A percentile compares a stretch with the other conserved stretches of the same genome.
These are phyloP conservation scores for Fusarium neocosmosporiellum DNA, from an alignment of 2,329 filamentous ascomycete genomes.

Conservation along the genomic window DNA sequence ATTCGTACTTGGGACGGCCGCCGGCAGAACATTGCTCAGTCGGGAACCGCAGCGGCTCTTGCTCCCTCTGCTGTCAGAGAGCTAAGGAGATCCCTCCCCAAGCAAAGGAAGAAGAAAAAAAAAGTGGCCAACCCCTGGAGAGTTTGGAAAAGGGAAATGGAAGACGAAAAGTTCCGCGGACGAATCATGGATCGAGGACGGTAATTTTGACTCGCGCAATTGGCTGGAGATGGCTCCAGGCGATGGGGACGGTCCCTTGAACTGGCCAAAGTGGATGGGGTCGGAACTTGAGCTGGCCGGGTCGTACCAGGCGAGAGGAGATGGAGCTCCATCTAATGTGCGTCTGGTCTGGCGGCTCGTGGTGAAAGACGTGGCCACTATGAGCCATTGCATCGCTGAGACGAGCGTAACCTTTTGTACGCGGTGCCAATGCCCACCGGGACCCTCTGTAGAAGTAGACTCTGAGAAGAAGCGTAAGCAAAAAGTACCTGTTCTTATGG, in stretches of 20 bases:
- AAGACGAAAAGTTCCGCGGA: neutral
- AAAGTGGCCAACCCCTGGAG: neutral
- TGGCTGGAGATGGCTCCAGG: slow-evolving; percentile 30
- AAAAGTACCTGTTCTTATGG: neutral
- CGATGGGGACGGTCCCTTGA: neutral
- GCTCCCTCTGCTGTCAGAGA: neutral
- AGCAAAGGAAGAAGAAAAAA: slow-evolving; percentile 12
- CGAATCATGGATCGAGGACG: slow-evolving; percentile 42
- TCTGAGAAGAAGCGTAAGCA: neutral
- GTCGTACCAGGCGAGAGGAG: slow-evolving; percentile 36
- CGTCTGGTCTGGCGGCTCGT: neutral
- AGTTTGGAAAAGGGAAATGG: slow-evolving; percentile 3
- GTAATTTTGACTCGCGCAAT: slow-evolving; percentile 46
- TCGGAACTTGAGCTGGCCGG: slow-evolving; percentile 42
- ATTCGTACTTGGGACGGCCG: slow-evolving; percentile 35
- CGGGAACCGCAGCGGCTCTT: slow-evolving; percentile 2
- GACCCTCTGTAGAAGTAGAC: neutral
- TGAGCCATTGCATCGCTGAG: neutral
- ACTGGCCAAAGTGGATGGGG: slow-evolving; percentile 17
- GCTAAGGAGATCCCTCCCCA: neutral
- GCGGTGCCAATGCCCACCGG: neutral
- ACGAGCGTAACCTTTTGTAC: slow-evolving; percentile 1
- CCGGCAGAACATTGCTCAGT: neutral
- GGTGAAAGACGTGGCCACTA: slow-evolving; percentile 22
- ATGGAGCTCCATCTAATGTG: neutral